Evolutionary conservation across 2,329 filamentous ascomycete species (phyloP), one percentile per base, ranked within the genome.

Genomic region (Fulvia fulva): DNA sequence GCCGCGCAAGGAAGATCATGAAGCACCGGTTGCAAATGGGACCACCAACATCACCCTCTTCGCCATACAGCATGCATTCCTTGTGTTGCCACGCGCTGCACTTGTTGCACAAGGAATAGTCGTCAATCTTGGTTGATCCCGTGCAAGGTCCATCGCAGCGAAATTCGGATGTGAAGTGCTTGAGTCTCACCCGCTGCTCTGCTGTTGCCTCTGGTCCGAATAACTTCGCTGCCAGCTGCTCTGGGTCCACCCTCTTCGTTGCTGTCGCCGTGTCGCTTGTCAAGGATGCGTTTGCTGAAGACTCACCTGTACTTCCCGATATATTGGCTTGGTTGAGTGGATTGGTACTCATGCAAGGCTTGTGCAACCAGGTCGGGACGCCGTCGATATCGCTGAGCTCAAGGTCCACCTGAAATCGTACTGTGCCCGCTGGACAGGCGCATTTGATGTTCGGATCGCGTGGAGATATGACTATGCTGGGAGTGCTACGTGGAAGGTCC

Each of bases 31-130:
- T 66, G 55, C 64, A 66, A n/a, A 63, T 59, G 16, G 62, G 60
- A 3, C 62, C 62, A 1, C 60, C 60, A 19, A 32, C 37, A 53
- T 63, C 62, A 12, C 54, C 55, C 1, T 34, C 45, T 9, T 64
- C 57, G 9, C 62, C 62, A 22, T 62, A 64, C 5, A 64, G 58
- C 60, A 60, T 64, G 50, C 64, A 66, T 2, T 37, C 19, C 51
- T 61, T 64, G 55, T 66, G 64, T 46, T 66, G 62, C 64, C 64
- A 66, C 8, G 56, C 57, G 41, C 43, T 59, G 47, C 64, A 66
- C 22, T 62, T 61, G 53, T 62, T 58, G 55, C 64, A 66, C 34
- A 53, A 52, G 25, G 57, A 57, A 51, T 62, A 65, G 43, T 65
- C 56, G 8, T 55, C 37, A 5, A 45, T 26, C 11, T 56, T 28